Conservation (phyloP, 2,329 filamentous ascomycete species). For the Penicillium verrucosum region DNA sequence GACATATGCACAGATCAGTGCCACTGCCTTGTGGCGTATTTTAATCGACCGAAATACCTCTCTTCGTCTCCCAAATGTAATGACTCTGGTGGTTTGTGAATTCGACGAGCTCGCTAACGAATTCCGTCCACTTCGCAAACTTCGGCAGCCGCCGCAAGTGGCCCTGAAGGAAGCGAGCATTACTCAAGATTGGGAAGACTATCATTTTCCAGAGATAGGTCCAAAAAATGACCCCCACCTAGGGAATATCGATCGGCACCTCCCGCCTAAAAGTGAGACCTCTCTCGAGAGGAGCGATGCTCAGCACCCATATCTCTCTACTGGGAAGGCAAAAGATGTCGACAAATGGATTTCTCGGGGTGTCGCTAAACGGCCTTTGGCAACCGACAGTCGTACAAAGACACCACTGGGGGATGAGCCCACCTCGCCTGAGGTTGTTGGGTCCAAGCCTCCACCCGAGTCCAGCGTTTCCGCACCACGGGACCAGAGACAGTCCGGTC, state of each 20-base stretch:
- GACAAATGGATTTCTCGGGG: neutral
- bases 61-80: neutral
- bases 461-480: neutral
- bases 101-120: neutral
- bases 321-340: neutral
- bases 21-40: neutral
- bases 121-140: neutral
- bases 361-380: neutral
- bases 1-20: neutral
- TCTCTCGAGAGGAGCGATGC: neutral
- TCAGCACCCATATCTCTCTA: neutral
- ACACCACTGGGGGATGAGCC: neutral
- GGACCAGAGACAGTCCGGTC: neutral
- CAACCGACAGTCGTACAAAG: neutral
- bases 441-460: neutral
- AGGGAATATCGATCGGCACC: neutral
- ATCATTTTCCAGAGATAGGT: neutral
- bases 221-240: neutral
- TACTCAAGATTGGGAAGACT: neutral
- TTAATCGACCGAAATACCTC: neutral
- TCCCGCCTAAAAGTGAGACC: neutral
- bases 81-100: neutral
- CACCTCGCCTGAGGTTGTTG: neutral
- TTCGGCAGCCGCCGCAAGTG: constrained; percentile 1
- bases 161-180: neutral